These are phyloP conservation scores for Kwoniella pini DNA, from an alignment of 768 basidiomycete genomes.

Conservation along the genomic window DNA sequence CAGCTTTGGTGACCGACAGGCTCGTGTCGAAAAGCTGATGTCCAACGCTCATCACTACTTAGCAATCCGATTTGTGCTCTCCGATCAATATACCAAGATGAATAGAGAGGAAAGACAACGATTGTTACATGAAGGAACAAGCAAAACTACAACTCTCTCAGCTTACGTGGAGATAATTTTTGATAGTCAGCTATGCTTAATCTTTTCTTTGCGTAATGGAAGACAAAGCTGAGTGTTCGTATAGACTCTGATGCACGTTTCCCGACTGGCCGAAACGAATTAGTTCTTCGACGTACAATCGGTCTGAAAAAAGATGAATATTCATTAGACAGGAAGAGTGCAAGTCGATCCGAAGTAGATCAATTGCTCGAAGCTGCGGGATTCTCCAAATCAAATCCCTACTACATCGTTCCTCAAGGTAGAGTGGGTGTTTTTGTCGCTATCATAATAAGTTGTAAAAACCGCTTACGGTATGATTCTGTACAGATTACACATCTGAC, in stretches of 20 bases:
- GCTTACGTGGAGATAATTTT: slow-evolving; percentile 97
- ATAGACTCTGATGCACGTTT: slow-evolving; percentile 80
- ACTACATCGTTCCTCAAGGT: slow-evolving; percentile 98
- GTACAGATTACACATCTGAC: slow-evolving; percentile 88
- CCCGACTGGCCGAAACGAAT: slow-evolving; percentile 83
- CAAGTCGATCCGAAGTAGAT: slow-evolving; percentile 96
- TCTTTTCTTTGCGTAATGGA: not conserved
- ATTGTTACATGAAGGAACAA: slow-evolving; percentile 90
- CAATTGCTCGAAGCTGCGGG: slow-evolving; percentile 94
- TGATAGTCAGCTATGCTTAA: slow-evolving; percentile 61
- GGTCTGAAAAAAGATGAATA: slow-evolving; percentile 99
- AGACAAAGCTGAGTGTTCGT: not conserved
- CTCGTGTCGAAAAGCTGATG: not conserved
- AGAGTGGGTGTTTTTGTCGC: slow-evolving; percentile 68
- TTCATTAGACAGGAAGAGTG: slow-evolving; percentile 91
- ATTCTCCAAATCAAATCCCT: slow-evolving; percentile 97
- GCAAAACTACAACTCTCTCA: slow-evolving; percentile 80
- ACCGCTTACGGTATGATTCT: too few species aligned
- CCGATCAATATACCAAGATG: slow-evolving; percentile 96
- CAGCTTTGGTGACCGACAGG: not conserved
- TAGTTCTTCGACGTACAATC: slow-evolving; percentile 87
- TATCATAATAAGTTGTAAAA: too few species aligned
- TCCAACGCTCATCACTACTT: not conserved
- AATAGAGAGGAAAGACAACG: slow-evolving; percentile 86
- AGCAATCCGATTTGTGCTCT: slow-evolving; percentile 97